Percentiles rank a stretch among this genome's conserved stretches.
These are phyloP conservation scores for Suhomyces bribrorum DNA, from an alignment of 1,139 yeast species.

Conservation along the genomic window DNA sequence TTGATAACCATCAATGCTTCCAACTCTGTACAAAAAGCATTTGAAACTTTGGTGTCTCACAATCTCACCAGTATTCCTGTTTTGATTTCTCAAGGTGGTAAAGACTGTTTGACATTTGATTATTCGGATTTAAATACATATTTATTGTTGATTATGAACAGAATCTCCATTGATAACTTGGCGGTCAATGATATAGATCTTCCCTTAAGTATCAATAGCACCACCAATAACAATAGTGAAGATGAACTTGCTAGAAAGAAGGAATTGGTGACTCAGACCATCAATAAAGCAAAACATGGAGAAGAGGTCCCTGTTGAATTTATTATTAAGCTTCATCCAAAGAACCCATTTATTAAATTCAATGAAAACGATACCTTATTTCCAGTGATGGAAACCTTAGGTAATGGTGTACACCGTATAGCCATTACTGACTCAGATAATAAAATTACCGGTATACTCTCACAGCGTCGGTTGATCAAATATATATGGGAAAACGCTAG, in stretches of 20 bases:
- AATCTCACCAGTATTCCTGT: conserved; percentile 88
- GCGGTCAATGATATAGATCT: conserved; percentile 17
- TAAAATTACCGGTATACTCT: conserved; percentile 70
- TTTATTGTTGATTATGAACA: conserved; percentile 71
- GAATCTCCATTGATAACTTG: conserved; percentile 46
- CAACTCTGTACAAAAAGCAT: conserved; percentile 82
- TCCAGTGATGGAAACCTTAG: conserved; percentile 79
- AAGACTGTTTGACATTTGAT: conserved; percentile 79
- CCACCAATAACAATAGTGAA: conserved; percentile 11
- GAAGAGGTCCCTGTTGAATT: conserved; percentile 79
- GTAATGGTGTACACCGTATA: conserved; percentile 89
- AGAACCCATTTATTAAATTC: conserved; percentile 81
- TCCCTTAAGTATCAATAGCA: conserved; percentile 9
- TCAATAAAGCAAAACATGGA: conserved; percentile 58
- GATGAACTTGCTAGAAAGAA: conserved; percentile 21
- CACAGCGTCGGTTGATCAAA: conserved; percentile 82
- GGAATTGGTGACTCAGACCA: conserved; percentile 30
- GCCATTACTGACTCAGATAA: conserved; percentile 65
- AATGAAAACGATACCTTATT: conserved; percentile 67
- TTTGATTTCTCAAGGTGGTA: conserved; percentile 37
- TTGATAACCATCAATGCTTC: conserved; percentile 64
- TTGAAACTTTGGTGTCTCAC: conserved; percentile 68
- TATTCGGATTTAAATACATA: conserved; percentile 89
- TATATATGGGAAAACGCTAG: conserved; percentile 93
- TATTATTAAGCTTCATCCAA: conserved; percentile 76